These are phyloP conservation scores for Monascus ruber DNA, from an alignment of 2,329 filamentous ascomycete genomes.

Conservation along the genomic window DNA sequence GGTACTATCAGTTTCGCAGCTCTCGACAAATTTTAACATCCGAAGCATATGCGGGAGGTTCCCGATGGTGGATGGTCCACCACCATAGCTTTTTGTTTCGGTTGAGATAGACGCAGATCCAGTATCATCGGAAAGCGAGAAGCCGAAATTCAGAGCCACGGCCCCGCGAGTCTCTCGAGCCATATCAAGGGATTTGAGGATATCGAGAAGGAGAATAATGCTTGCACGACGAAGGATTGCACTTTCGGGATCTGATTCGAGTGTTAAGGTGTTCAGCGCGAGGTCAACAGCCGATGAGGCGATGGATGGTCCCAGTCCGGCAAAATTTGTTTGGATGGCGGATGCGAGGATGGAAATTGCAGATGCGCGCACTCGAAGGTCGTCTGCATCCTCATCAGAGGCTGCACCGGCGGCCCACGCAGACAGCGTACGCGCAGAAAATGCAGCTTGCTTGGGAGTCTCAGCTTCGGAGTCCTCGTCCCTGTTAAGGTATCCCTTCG, in stretches of 20 bases:
- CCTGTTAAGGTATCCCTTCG: neutral
- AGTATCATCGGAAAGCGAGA: constrained; percentile 21
- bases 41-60: constrained; percentile 29
- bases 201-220: constrained; percentile 28
- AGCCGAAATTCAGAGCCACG: constrained; percentile 26
- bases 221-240: constrained; percentile 33
- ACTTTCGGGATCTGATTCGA: constrained; percentile 25
- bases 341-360: constrained; percentile 33
- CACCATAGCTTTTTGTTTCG: neutral
- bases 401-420: constrained; percentile 30
- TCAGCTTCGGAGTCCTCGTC: constrained; percentile 24
- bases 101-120: neutral
- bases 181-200: constrained; percentile 28
- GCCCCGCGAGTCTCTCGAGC: constrained; percentile 19
- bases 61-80: constrained; percentile 19
- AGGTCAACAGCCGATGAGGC: constrained; percentile 28
- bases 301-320: constrained; percentile 24
- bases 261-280: constrained; percentile 26
- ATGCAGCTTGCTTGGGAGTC: constrained; percentile 20
- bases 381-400: constrained; percentile 29
- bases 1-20: constrained; percentile 26
- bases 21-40: constrained; percentile 26
- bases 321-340: constrained; percentile 29
- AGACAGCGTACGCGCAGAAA: constrained; percentile 26
- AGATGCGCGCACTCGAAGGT: constrained; percentile 32